phyloP scores from a whole-genome alignment of 139 green algal species.

The Ulvella scutata region DNA sequence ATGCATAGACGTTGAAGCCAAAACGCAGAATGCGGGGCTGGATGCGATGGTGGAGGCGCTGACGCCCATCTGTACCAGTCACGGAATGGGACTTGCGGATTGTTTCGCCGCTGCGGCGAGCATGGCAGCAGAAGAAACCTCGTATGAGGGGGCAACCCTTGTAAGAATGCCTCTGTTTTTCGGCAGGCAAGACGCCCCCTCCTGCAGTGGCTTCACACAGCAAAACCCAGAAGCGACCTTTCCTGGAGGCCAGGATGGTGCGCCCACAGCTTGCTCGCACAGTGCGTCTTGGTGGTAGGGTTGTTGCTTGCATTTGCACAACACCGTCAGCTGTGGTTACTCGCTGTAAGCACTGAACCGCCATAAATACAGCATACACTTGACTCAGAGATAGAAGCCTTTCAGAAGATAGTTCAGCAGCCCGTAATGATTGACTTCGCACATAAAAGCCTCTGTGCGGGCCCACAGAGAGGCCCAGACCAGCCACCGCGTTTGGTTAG shows the following conservation, averaged over 20 bases:
- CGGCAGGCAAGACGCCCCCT: not conserved
- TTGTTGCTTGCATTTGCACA: too few species aligned
- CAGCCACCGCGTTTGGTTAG: too few species aligned
- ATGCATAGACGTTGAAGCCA: not conserved
- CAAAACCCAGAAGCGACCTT: not conserved
- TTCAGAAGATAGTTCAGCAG: too few species aligned
- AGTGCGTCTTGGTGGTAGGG: too few species aligned
- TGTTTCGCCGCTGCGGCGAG: not conserved
- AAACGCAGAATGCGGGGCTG: not conserved
- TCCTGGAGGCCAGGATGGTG: not conserved
- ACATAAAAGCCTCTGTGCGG: too few species aligned
- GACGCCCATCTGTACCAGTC: not conserved
- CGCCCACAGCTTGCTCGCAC: too few species aligned
- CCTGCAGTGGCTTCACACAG: not conserved
- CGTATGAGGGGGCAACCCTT: not conserved
- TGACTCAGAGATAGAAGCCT: too few species aligned
- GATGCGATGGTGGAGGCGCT: not conserved
- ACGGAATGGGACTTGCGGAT: not conserved
- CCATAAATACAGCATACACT: too few species aligned
- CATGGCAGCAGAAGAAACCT: not conserved
- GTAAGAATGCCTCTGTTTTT: not conserved
- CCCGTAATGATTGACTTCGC: too few species aligned
- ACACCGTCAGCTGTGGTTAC: too few species aligned
- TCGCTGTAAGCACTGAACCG: too few species aligned
- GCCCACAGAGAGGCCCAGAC: too few species aligned